A percentile compares a stretch with the other conserved stretches of the same genome.
Conservation (phyloP, 352 stramenopile genomes). For the Phytophthora europaea region DNA sequence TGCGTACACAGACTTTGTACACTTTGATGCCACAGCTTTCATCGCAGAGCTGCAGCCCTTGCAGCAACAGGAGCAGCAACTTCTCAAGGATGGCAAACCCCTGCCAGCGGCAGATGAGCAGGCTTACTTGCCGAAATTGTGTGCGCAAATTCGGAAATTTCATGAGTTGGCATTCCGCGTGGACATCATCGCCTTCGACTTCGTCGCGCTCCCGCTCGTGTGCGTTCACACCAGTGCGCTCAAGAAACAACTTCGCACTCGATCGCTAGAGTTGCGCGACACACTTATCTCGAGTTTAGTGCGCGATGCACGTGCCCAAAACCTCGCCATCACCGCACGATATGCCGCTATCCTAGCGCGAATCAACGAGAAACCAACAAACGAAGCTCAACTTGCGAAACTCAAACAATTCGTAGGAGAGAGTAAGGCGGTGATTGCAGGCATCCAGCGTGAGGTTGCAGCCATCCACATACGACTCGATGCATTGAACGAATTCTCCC, state of each 20-base stretch:
- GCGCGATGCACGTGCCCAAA: constrained; percentile 78
- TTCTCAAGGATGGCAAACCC: constrained; percentile 32
- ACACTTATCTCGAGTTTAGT: constrained; percentile 88
- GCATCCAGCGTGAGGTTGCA: constrained; percentile 82
- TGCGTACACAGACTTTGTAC: constrained; percentile 86
- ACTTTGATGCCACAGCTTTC: constrained; percentile 84
- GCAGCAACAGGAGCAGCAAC: constrained; percentile 45
- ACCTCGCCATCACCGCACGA: constrained; percentile 88
- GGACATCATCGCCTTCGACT: constrained; percentile 78
- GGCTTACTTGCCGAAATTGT: constrained; percentile 60
- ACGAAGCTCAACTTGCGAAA: constrained; percentile 92
- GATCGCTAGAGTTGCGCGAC: constrained; percentile 79
- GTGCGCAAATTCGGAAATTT: constrained; percentile 79
- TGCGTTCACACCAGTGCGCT: constrained; percentile 74
- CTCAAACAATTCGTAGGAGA: constrained; percentile 91
- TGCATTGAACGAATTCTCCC: constrained; percentile 84
- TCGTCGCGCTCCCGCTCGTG: constrained; percentile 81
- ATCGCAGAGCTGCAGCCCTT: constrained; percentile 65
- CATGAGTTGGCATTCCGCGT: constrained; percentile 73
- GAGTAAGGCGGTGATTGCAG: constrained; percentile 81
- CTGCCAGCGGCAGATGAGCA: constrained; percentile 23
- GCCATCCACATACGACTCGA: constrained; percentile 80
- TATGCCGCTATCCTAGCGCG: constrained; percentile 91
- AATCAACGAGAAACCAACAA: constrained; percentile 93
- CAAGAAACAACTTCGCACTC: constrained; percentile 76